phyloP scores from a whole-genome alignment of 208 protist species.

The Crithidia sp. region DNA sequence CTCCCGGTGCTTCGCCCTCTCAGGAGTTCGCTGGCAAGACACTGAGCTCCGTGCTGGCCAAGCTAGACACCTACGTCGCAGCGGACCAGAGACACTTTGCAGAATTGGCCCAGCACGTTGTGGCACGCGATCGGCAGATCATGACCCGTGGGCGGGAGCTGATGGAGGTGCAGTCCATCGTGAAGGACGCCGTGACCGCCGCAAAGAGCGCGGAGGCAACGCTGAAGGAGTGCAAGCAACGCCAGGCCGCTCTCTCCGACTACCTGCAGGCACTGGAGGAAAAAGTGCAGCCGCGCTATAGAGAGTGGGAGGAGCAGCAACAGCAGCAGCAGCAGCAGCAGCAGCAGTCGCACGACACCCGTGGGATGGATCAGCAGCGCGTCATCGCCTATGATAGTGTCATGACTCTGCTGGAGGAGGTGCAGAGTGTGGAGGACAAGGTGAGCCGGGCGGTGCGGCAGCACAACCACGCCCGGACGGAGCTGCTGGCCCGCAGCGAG shows the following conservation, averaged over 20 bases:
- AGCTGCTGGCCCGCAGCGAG: slow-evolving; percentile 47
- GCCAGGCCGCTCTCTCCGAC: slow-evolving; percentile 50
- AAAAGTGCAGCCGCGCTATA: slow-evolving; percentile 65
- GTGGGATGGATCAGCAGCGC: slow-evolving; percentile 44
- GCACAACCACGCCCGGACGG: slow-evolving; percentile 56
- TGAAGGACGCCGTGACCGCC: slow-evolving; percentile 57
- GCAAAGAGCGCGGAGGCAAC: slow-evolving; percentile 54
- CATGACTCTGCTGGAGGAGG: slow-evolving; percentile 73
- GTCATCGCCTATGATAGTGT: slow-evolving; percentile 54
- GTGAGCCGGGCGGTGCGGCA: slow-evolving; percentile 52
- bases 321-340: slow-evolving; percentile 11
- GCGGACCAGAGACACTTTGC: slow-evolving; percentile 59
- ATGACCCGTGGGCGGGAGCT: slow-evolving; percentile 67
- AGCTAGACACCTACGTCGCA: slow-evolving; percentile 57
- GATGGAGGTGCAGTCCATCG: slow-evolving; percentile 40
- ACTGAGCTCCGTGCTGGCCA: slow-evolving; percentile 51
- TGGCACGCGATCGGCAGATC: slow-evolving; percentile 69
- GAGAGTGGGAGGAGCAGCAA: slow-evolving; percentile 34
- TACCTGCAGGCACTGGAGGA: slow-evolving; percentile 73
- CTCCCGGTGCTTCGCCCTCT: slow-evolving; percentile 35
- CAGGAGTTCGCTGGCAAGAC: slow-evolving; percentile 64
- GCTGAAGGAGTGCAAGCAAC: slow-evolving; percentile 53
- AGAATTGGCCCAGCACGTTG: slow-evolving; percentile 58
- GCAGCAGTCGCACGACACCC: slow-evolving; percentile 5
- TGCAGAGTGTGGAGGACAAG: slow-evolving; percentile 60